Conservation (phyloP, 495 filamentous ascomycete genomes). For the Astrothelium macrocarpum region DNA sequence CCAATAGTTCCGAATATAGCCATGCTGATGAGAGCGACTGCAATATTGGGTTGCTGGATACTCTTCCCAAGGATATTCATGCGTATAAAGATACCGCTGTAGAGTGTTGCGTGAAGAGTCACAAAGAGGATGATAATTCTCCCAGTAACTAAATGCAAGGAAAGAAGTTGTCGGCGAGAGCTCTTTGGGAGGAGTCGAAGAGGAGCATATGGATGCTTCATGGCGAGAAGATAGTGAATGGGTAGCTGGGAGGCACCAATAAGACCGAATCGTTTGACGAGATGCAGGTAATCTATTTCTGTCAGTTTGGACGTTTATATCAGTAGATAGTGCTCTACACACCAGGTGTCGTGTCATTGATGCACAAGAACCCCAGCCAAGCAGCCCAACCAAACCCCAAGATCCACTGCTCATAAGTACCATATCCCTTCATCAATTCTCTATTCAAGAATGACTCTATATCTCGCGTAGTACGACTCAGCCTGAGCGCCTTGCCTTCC, state of each 20-base stretch:
- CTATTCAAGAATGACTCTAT: constrained; percentile 9
- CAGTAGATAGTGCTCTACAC: neutral
- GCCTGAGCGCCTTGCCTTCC: constrained; percentile 7
- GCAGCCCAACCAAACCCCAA: constrained; percentile 13
- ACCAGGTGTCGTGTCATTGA: constrained; percentile 14
- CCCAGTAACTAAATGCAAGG: constrained; percentile 2
- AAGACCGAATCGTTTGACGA: neutral
- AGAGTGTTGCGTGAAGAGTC: neutral
- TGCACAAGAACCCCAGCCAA: constrained; percentile 15
- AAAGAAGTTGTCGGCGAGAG: constrained; percentile 7
- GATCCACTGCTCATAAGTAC: constrained; percentile 14
- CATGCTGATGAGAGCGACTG: constrained; percentile 11
- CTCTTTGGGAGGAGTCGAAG: neutral
- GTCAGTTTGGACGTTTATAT: constrained; percentile 9
- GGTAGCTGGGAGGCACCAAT: neutral
- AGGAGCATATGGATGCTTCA: neutral
- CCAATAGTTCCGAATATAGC: constrained; percentile 11
- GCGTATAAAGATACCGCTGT: constrained; percentile 8
- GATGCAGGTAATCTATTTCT: neutral
- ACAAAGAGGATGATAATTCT: neutral
- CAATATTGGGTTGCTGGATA: constrained; percentile 12
- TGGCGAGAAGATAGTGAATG: neutral
- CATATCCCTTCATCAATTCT: constrained; percentile 13
- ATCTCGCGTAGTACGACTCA: neutral
- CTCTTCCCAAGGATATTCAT: constrained; percentile 13